Base-by-base conservation (phyloP, 345 rosid species). In the Arabis hirsuta region DNA sequence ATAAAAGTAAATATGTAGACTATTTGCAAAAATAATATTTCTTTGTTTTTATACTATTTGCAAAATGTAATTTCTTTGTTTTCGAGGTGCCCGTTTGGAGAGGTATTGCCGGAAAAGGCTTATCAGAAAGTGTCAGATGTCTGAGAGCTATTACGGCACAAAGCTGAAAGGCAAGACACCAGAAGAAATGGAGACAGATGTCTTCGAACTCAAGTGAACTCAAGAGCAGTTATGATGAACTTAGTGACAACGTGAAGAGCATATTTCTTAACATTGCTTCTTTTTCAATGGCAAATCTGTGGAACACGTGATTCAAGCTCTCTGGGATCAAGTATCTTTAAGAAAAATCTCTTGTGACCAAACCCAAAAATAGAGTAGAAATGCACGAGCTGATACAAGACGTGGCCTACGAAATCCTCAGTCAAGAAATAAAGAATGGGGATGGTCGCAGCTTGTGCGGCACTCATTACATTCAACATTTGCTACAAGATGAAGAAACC, bases 211-310 rank as follows among this genome's bases (percentile, higher is more conserved):
- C n/a, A n/a, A n/a, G n/a, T n/a, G n/a, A n/a, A n/a, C n/a, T n/a
- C 24, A 22, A 48, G 61, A 73, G 65, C 12, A 74, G 79, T 47
- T 73, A 55, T 48, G 71, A 73, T 67, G 79, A 55, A 42, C 75
- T 73, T 12, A 39, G 66, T 31, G 71, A 47, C 2, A 44, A 71
- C 13, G 74, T 54, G 67, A 78, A 73, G 67, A 34, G 55, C 11
- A 67, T 73, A 68, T 78, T 67, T 24, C 74, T 78, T 4, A 73
- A 78, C 42, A 13, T 78, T 61, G 78, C 74, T 26, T 78, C 70
- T 66, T 78, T 14, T 72, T 71, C 6, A 57, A 31, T 6, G 74
- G 78, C 12, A 27, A 52, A 7, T 31, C 24, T 5, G 7, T 32
- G 14, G 61, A 71, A 13, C 44, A 12, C 6, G 78, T 58, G 9